Evolutionary conservation across 75 land plant genomes (phyloP).

Genomic region (Isoetes taiwanensis): DNA sequence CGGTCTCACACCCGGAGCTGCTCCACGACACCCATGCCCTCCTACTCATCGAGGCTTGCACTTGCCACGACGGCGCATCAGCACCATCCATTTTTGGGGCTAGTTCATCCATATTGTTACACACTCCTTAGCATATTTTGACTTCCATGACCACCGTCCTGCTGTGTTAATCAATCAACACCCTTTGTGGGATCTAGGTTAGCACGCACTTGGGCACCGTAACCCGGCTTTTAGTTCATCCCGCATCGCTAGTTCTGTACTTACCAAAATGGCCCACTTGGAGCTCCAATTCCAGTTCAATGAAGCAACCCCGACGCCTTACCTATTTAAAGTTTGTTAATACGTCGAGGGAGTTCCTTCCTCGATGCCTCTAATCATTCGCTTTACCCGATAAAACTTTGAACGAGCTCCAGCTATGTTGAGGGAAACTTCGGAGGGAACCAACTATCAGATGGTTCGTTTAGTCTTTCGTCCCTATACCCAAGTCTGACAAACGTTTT

Average conservation of each 20-base stretch:
- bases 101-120: no score
- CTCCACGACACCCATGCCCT: no score
- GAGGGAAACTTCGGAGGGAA: no score
- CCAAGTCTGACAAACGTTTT: slow-evolving; percentile 11
- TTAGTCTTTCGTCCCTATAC: slow-evolving; percentile 9
- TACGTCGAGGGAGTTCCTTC: slow-evolving; percentile 20
- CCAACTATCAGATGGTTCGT: not conserved
- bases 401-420: no score
- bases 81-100: no score
- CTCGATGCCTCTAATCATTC: slow-evolving; percentile 26
- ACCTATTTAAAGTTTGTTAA: slow-evolving; percentile 9
- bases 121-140: no score
- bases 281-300: slow-evolving; percentile 26
- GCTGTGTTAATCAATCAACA: slow-evolving; percentile 13
- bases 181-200: slow-evolving; percentile 10
- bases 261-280: slow-evolving; percentile 32
- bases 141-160: no score
- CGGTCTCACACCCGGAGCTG: no score
- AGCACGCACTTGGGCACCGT: slow-evolving; percentile 10
- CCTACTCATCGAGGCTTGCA: no score
- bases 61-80: no score
- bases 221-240: no score
- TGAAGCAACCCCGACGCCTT: slow-evolving; percentile 9
- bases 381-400: no score
- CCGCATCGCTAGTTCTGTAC: slow-evolving; percentile 56